These are phyloP conservation scores for Neurospora sp. DNA, from an alignment of 495 filamentous ascomycete species.

Conservation along the genomic window DNA sequence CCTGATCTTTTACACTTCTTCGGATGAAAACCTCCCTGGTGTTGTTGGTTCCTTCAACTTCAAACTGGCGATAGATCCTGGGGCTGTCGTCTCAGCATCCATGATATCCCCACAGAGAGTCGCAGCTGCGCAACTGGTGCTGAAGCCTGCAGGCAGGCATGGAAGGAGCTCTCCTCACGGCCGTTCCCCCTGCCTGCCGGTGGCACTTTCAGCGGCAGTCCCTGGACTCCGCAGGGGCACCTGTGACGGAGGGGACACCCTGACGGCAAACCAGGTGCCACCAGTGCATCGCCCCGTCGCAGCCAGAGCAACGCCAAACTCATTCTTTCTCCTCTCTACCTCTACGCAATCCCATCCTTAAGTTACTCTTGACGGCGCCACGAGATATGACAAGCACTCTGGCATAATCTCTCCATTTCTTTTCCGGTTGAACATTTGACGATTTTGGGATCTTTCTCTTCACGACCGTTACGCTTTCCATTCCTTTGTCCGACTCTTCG, in stretches of 20 bases:
- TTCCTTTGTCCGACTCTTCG: constrained; percentile 8
- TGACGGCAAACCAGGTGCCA: neutral
- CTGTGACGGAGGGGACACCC: neutral
- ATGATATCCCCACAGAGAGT: neutral
- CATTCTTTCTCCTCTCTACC: neutral
- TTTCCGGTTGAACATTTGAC: constrained; percentile 3
- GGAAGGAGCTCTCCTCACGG: too few species aligned
- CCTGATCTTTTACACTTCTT: neutral
- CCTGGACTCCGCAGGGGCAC: neutral
- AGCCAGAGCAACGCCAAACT: neutral
- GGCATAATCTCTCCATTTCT: constrained; percentile 6
- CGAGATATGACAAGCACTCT: constrained; percentile 3
- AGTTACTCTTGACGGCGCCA: constrained; percentile 1
- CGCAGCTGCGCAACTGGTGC: neutral
- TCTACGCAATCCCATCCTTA: neutral
- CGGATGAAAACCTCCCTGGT: neutral
- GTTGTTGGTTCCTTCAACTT: neutral
- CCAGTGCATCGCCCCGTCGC: neutral
- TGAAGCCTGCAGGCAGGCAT: neutral
- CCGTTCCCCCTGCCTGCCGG: neutral
- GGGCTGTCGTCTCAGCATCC: neutral
- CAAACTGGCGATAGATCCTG: neutral
- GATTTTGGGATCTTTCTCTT: constrained; percentile 8
- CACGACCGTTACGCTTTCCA: constrained; percentile 18
- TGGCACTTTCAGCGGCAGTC: neutral